Conservation (phyloP, 768 basidiomycete genomes). For the Macrocybe gigantea region DNA sequence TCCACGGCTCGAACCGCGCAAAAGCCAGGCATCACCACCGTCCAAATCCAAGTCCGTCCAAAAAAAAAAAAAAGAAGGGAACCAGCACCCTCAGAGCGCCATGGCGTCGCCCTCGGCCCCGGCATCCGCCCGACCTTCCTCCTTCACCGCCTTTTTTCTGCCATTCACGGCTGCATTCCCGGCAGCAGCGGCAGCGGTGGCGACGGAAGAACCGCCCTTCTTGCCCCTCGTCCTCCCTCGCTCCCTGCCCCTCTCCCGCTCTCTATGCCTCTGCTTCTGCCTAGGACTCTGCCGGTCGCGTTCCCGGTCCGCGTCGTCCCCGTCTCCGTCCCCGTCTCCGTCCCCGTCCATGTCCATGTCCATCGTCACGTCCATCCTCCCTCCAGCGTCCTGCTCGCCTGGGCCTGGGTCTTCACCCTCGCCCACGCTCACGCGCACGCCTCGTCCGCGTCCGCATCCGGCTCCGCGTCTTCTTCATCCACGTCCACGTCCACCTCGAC, state of each 20-base stretch:
- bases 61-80: too few relatives aligned
- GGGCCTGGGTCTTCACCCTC: not conserved
- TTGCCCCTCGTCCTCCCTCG: not conserved
- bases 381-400: not conserved
- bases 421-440: too few relatives aligned
- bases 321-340: slow-evolving; percentile 6
- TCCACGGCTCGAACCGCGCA: too few relatives aligned
- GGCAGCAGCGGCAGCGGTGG: too few relatives aligned
- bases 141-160: too few relatives aligned
- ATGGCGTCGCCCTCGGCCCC: too few relatives aligned
- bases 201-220: not conserved
- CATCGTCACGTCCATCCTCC: slow-evolving; percentile 1
- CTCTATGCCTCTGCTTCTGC: slow-evolving; percentile 13
- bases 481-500: slow-evolving; percentile 13
- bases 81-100: too few relatives aligned
- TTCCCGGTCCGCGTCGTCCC: slow-evolving; percentile 14
- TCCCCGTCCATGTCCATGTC: slow-evolving; percentile 3
- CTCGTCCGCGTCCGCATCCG: not conserved
- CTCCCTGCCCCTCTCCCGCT: slow-evolving; percentile 5
- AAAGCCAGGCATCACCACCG: too few relatives aligned
- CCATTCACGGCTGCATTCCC: too few relatives aligned
- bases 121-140: too few relatives aligned
- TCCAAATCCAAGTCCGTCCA: too few relatives aligned
- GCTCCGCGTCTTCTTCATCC: slow-evolving; percentile 12
- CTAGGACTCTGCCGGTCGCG: slow-evolving; percentile 6